A percentile compares a stretch with the other conserved stretches of the same genome.
These are phyloP conservation scores for Fusarium equiseti DNA, from an alignment of 2,329 filamentous ascomycete species.

Conservation along the genomic window DNA sequence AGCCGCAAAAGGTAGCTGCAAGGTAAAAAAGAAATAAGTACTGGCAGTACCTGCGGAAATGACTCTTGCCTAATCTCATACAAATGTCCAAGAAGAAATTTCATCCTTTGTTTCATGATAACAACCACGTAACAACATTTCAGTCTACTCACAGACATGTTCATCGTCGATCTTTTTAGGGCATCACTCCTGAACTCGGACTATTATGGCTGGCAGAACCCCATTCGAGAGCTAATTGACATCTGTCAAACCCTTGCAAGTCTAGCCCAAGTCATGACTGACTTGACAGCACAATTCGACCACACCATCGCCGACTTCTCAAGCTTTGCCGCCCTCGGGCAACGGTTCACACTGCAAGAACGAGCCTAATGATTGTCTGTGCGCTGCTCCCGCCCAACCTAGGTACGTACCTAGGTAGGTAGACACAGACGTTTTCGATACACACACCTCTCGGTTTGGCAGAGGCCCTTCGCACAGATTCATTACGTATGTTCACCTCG, in stretches of 20 bases:
- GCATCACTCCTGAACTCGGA: slow-evolving; percentile 8
- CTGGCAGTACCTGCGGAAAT: neutral
- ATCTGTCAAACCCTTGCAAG: slow-evolving; percentile 39
- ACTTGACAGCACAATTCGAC: slow-evolving; percentile 22
- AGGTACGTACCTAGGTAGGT: slow-evolving; percentile 3
- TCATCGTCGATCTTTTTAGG: slow-evolving; percentile 12
- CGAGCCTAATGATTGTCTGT: slow-evolving; percentile 44
- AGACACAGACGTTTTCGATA: slow-evolving; percentile 29
- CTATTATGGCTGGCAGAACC: slow-evolving; percentile 17
- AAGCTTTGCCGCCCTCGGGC: slow-evolving; percentile 40
- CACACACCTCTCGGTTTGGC: slow-evolving; percentile 25
- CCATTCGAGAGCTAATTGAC: slow-evolving; percentile 18
- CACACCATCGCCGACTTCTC: slow-evolving; percentile 34
- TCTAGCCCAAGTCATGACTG: slow-evolving; percentile 30
- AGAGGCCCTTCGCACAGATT: slow-evolving; percentile 29
- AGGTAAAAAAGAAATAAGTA: neutral
- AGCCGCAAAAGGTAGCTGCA: neutral
- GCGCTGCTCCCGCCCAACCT: slow-evolving; percentile 26
- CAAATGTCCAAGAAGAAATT: neutral
- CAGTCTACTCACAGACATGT: neutral
- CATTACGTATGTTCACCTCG: slow-evolving; percentile 11
- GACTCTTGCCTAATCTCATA: neutral
- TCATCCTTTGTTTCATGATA: neutral
- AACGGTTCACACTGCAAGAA: slow-evolving; percentile 38
- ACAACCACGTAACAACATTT: neutral